phyloP scores from a whole-genome alignment of 176 grass and related monocot species.

The Carex littledalei region DNA sequence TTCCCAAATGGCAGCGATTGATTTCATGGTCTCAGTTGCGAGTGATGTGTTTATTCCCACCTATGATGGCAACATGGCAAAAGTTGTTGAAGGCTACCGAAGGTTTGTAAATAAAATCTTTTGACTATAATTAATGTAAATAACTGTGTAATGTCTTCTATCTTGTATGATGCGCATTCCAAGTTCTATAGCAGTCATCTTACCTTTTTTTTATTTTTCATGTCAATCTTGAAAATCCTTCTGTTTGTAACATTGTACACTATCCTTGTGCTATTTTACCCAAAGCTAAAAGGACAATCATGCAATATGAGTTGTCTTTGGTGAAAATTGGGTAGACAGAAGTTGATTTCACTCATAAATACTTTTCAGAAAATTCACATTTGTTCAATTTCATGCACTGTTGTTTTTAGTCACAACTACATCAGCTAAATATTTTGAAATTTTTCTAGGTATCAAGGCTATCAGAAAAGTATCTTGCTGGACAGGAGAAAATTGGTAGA shows the following conservation, averaged over 20 bases:
- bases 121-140: not conserved
- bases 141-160: not conserved
- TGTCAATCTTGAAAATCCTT: not conserved
- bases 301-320: not conserved
- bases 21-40: slow-evolving; percentile 87
- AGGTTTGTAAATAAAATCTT: slow-evolving; percentile 47
- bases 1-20: slow-evolving; percentile 95
- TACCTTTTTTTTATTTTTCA: not conserved
- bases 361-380: not conserved
- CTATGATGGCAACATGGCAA: slow-evolving; percentile 91
- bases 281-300: not conserved
- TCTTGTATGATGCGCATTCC: not conserved
- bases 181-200: not conserved
- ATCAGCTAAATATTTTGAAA: slow-evolving; percentile 6
- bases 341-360: not conserved
- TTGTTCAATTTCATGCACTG: not conserved
- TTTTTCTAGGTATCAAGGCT: slow-evolving; percentile 58
- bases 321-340: not conserved
- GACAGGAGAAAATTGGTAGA: slow-evolving; percentile 65
- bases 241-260: not conserved
- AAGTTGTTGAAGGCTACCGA: slow-evolving; percentile 82
- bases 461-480: slow-evolving; percentile 56
- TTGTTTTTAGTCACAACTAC: not conserved
- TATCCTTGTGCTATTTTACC: not conserved
- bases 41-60: slow-evolving; percentile 91